phyloP scores from a whole-genome alignment of 2,329 filamentous ascomycete species.

The Phoma sp. region DNA sequence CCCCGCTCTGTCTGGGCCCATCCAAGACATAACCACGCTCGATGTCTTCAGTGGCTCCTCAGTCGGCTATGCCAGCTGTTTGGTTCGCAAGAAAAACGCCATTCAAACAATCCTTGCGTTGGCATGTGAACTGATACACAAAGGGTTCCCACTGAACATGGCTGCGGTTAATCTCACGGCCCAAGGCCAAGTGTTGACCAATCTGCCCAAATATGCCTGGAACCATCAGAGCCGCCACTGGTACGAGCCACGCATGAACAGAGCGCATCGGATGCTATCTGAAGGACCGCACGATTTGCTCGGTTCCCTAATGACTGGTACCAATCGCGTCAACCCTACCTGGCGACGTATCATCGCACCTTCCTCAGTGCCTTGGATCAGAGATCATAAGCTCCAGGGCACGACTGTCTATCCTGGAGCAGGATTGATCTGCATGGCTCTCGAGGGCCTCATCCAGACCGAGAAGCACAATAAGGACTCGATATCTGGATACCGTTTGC shows the following conservation, averaged over 20 bases:
- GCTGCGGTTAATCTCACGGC: slow-evolving; percentile 15
- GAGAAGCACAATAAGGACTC: neutral
- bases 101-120: slow-evolving; percentile 13
- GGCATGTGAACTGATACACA: slow-evolving; percentile 1
- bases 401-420: slow-evolving; percentile 23
- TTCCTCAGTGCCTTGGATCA: slow-evolving; percentile 20
- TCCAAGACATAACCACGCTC: slow-evolving; percentile 15
- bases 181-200: slow-evolving; percentile 4
- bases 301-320: slow-evolving; percentile 22
- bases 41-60: slow-evolving; percentile 1
- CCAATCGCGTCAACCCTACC: slow-evolving; percentile 13
- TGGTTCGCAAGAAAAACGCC: slow-evolving; percentile 23
- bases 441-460: slow-evolving; percentile 10
- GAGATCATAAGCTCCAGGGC: slow-evolving; percentile 18
- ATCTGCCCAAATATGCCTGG: slow-evolving; percentile 45
- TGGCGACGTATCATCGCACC: slow-evolving; percentile 30
- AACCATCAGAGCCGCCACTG: slow-evolving; percentile 42
- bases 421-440: slow-evolving; percentile 10
- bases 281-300: slow-evolving; percentile 22
- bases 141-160: slow-evolving; percentile 17
- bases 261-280: slow-evolving; percentile 23
- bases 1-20: slow-evolving; percentile 10
- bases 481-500: slow-evolving; percentile 20
- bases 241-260: slow-evolving; percentile 30
- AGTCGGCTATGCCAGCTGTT: slow-evolving; percentile 25